phyloP scores from a whole-genome alignment of 2,329 filamentous ascomycete genomes.

The Xylariaceae sp. region DNA sequence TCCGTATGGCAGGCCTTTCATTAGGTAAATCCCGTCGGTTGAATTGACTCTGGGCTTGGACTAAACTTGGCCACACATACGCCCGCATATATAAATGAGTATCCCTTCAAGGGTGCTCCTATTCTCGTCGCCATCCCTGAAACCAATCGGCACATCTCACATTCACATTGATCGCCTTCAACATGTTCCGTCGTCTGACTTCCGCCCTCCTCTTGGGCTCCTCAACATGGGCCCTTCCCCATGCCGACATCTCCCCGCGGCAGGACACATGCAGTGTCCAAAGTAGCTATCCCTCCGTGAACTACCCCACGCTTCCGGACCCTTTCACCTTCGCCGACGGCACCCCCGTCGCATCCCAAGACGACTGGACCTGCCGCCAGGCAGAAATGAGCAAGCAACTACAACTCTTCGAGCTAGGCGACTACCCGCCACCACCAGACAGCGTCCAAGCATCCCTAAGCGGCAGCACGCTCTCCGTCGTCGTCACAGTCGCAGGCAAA shows the following conservation, averaged over 20 bases:
- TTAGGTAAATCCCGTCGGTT: background rate
- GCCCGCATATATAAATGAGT: background rate
- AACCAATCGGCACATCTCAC: background rate
- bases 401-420: conserved; percentile 48
- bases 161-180: background rate
- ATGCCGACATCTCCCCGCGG: conserved; percentile 34
- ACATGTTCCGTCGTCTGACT: conserved; percentile 27
- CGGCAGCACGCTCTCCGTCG: conserved; percentile 41
- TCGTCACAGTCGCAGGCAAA: conserved; percentile 40
- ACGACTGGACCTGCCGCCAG: conserved; percentile 44
- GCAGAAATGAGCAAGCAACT: conserved; percentile 44
- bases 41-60: background rate
- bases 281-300: conserved; percentile 34
- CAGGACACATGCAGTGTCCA: conserved; percentile 34
- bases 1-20: background rate
- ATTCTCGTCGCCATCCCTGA: background rate
- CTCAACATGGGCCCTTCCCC: conserved; percentile 29
- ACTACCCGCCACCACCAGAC: conserved; percentile 42
- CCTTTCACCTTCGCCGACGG: conserved; percentile 44
- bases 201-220: conserved; percentile 32
- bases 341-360: conserved; percentile 40
- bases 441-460: conserved; percentile 42
- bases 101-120: background rate
- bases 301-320: conserved; percentile 39
- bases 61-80: background rate